phyloP scores from a whole-genome alignment of 441 rosid species.

The Biscutella laevigata region DNA sequence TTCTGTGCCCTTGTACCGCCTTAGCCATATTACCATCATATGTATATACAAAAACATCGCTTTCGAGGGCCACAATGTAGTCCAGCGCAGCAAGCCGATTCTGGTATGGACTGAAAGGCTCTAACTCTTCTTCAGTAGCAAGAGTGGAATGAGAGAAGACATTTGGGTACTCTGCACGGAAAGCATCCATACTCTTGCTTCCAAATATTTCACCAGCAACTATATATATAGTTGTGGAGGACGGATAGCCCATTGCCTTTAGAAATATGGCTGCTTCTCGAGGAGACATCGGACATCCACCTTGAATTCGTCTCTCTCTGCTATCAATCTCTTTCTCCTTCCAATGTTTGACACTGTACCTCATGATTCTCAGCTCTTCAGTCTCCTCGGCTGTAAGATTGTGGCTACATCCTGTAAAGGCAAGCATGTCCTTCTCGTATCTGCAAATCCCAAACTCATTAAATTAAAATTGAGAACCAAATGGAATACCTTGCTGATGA shows the following conservation, averaged over 20 bases:
- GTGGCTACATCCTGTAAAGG: conserved; percentile 90
- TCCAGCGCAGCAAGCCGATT: conserved; percentile 93
- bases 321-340: conserved; percentile 90
- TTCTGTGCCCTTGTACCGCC: conserved; percentile 91
- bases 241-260: conserved; percentile 88
- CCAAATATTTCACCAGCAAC: conserved; percentile 87
- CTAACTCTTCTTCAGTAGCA: conserved; percentile 69
- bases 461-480: background rate
- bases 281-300: conserved; percentile 93
- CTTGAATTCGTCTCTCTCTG: conserved; percentile 46
- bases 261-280: conserved; percentile 84
- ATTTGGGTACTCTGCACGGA: conserved; percentile 73
- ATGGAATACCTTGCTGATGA: background rate
- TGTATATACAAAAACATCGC: conserved; percentile 80
- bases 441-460: conserved; percentile 31
- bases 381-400: conserved; percentile 64
- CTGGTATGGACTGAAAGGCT: conserved; percentile 59
- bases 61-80: conserved; percentile 77
- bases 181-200: conserved; percentile 61
- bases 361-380: conserved; percentile 61
- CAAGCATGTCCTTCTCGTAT: conserved; percentile 92
- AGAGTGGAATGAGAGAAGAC: conserved; percentile 64
- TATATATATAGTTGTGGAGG: conserved; percentile 66
- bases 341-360: conserved; percentile 75
- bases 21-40: conserved; percentile 96